These are phyloP conservation scores for Penicillium salamii DNA, from an alignment of 495 filamentous ascomycete species.

Conservation along the genomic window DNA sequence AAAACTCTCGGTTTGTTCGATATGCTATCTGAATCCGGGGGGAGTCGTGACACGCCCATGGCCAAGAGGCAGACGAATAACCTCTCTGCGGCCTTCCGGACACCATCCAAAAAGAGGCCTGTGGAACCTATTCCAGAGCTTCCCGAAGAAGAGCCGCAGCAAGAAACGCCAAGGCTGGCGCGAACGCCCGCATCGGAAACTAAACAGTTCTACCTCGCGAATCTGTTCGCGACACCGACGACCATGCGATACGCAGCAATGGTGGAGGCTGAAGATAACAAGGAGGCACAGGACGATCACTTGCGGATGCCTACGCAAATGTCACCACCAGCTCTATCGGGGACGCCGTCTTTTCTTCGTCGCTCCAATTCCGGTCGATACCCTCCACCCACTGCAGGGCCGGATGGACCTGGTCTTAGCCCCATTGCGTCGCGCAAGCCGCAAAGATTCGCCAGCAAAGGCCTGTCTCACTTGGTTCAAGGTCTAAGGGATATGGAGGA, in stretches of 20 bases:
- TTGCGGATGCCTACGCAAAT: conserved; percentile 14
- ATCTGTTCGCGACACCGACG: conserved; percentile 62
- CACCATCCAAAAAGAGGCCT: conserved; percentile 36
- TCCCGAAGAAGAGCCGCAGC: conserved; percentile 31
- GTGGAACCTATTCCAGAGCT: conserved; percentile 32
- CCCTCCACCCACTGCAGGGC: conserved; percentile 10
- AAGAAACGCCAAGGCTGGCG: conserved; percentile 36
- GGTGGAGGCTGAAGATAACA: conserved; percentile 30
- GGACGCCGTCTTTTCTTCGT: conserved; percentile 75
- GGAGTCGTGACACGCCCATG: conserved; percentile 44
- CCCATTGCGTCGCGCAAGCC: conserved; percentile 54
- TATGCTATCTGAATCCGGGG: conserved; percentile 61
- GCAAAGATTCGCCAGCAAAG: conserved; percentile 63
- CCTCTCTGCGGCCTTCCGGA: conserved; percentile 34
- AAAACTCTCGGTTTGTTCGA: conserved; percentile 90
- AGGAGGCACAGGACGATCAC: conserved; percentile 19
- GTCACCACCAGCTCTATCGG: conserved; percentile 22
- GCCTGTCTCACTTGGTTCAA: conserved; percentile 76
- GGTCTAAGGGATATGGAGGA: conserved; percentile 77
- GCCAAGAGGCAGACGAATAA: conserved; percentile 29
- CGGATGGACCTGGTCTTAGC: conserved; percentile 28
- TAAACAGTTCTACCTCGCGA: conserved; percentile 60
- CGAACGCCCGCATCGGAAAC: conserved; percentile 62
- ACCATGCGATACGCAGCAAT: conserved; percentile 45
- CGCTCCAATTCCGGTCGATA: conserved; percentile 44